phyloP scores from a whole-genome alignment of 2,329 filamentous ascomycete species.

The Setomelanomma holmii region DNA sequence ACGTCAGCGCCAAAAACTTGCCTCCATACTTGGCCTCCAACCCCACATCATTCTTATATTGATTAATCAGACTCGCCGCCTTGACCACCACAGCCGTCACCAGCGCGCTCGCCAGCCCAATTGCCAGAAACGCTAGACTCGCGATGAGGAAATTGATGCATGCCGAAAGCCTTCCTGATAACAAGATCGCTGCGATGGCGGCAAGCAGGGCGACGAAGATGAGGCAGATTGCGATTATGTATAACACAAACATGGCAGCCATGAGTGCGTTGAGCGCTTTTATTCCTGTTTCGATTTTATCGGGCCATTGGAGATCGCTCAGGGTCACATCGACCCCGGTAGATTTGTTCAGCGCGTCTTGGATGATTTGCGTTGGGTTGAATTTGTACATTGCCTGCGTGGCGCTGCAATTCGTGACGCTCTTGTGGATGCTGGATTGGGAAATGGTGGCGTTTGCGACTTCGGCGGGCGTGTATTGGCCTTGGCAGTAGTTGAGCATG shows the following conservation, averaged over 20 bases:
- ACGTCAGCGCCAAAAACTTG: constrained; percentile 66
- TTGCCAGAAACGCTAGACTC: constrained; percentile 61
- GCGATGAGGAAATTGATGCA: constrained; percentile 59
- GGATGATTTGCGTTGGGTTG: constrained; percentile 59
- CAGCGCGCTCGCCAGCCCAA: constrained; percentile 78
- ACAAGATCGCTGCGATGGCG: constrained; percentile 55
- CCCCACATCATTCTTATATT: constrained; percentile 59
- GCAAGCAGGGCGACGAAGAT: constrained; percentile 59
- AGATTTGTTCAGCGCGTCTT: constrained; percentile 55
- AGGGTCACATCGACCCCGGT: constrained; percentile 56
- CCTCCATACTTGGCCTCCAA: constrained; percentile 58
- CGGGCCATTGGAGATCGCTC: constrained; percentile 63
- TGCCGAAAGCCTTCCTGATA: constrained; percentile 54
- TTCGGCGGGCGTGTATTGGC: constrained; percentile 54
- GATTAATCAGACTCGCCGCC: constrained; percentile 60
- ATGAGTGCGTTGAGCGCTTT: constrained; percentile 58
- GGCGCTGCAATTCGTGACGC: constrained; percentile 64
- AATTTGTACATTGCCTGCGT: constrained; percentile 63
- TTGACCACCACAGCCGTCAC: constrained; percentile 68
- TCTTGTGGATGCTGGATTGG: constrained; percentile 53
- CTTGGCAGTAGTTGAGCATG: constrained; percentile 66
- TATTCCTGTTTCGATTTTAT: constrained; percentile 62
- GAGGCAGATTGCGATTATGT: constrained; percentile 63
- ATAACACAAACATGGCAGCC: constrained; percentile 64
- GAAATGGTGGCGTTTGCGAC: constrained; percentile 53